Conservation (phyloP, 2,329 filamentous ascomycete genomes). For the Penicillium fuscoglaucum region DNA sequence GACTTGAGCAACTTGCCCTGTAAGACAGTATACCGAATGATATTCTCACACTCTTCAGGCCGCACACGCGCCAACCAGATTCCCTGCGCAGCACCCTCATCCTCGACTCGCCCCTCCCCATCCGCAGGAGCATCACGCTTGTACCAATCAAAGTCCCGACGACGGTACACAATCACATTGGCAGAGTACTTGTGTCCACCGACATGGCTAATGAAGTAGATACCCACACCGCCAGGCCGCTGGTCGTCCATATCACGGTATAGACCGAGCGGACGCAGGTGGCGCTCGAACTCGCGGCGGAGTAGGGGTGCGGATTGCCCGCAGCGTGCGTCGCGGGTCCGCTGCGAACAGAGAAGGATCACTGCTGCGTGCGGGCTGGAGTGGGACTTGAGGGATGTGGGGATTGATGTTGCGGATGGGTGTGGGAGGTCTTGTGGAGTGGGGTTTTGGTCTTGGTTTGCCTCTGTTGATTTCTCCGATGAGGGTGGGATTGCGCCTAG, state of each 20-base stretch:
- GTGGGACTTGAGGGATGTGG: constrained; percentile 54
- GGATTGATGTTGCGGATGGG: constrained; percentile 30
- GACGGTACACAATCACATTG: constrained; percentile 89
- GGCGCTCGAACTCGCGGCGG: constrained; percentile 83
- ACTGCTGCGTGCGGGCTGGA: constrained; percentile 80
- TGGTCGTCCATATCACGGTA: constrained; percentile 86
- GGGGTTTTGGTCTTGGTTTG: constrained; percentile 26
- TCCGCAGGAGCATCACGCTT: constrained; percentile 21
- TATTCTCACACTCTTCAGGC: constrained; percentile 90
- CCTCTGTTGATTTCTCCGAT: neutral
- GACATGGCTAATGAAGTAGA: constrained; percentile 96
- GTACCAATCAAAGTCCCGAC: constrained; percentile 47
- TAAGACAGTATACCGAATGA: constrained; percentile 83
- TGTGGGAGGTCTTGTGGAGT: constrained; percentile 10
- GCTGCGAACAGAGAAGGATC: constrained; percentile 91
- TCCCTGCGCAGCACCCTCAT: constrained; percentile 73
- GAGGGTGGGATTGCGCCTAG: constrained; percentile 47
- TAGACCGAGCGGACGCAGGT: constrained; percentile 79
- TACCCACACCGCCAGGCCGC: constrained; percentile 84
- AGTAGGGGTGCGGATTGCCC: constrained; percentile 90
- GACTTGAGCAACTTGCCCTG: constrained; percentile 95
- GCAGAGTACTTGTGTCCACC: constrained; percentile 96
- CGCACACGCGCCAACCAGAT: constrained; percentile 86
- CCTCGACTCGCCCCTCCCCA: constrained; percentile 36
- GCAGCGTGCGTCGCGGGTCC: constrained; percentile 90